Evolutionary conservation across 2,329 filamentous ascomycete genomes (phyloP).

Genomic region (Ophiocordyceps camponoti-rufipedis): DNA sequence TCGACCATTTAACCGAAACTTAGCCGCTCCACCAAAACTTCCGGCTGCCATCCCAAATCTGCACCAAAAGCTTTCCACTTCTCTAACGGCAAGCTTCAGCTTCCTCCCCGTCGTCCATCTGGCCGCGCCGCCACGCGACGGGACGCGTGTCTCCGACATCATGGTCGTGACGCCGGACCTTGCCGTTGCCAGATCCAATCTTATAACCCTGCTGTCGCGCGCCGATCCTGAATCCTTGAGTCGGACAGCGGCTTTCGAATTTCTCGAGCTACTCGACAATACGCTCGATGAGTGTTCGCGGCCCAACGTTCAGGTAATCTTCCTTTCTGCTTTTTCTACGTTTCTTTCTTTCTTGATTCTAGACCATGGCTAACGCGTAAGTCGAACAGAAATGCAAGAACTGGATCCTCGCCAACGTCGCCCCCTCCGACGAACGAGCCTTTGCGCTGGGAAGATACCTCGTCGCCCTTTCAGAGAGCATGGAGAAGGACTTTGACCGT

Average conservation of each 20-base stretch:
- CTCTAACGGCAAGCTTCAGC: background rate
- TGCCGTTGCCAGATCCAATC: constrained; percentile 63
- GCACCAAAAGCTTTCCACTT: background rate
- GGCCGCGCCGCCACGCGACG: background rate
- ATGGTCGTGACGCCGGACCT: constrained; percentile 51
- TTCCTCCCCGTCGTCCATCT: background rate
- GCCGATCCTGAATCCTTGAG: constrained; percentile 53
- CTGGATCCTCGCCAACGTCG: constrained; percentile 62
- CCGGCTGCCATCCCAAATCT: background rate
- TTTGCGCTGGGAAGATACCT: constrained; percentile 60
- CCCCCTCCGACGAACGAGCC: constrained; percentile 46
- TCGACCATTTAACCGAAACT: background rate
- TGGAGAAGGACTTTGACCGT: constrained; percentile 11
- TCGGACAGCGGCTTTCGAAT: constrained; percentile 50
- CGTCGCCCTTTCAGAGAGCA: constrained; percentile 39
- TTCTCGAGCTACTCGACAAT: constrained; percentile 47
- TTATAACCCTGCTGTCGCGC: constrained; percentile 55
- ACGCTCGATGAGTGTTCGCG: constrained; percentile 55
- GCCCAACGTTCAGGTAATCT: constrained; percentile 74
- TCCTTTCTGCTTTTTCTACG: constrained; percentile 1
- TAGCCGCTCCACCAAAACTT: background rate
- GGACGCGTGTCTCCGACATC: background rate
- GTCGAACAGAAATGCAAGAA: constrained; percentile 58
- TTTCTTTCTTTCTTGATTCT: too few relatives aligned
- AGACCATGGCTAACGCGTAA: background rate